Conservation (phyloP, 352 stramenopile genomes). For the Phytophthora fragariaefolia region DNA sequence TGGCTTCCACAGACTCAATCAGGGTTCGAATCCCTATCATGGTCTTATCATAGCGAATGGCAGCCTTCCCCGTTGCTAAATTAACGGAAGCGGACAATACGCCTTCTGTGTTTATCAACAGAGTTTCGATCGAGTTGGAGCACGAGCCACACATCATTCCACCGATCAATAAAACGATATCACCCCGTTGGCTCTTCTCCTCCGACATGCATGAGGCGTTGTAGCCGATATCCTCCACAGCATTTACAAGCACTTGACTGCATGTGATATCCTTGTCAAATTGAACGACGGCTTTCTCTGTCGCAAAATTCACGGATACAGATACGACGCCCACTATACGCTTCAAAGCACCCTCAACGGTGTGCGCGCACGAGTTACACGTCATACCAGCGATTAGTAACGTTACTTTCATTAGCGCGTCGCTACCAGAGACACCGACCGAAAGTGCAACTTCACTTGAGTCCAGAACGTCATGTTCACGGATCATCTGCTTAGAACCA, state of each 20-base stretch:
- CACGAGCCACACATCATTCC: constrained; percentile 93
- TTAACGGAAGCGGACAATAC: constrained; percentile 78
- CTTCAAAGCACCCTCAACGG: constrained; percentile 79
- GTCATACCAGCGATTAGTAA: constrained; percentile 89
- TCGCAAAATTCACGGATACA: constrained; percentile 79
- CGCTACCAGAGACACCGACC: constrained; percentile 48
- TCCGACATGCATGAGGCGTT: constrained; percentile 56
- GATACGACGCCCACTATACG: constrained; percentile 63
- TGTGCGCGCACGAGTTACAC: constrained; percentile 88
- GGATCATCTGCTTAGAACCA: neutral
- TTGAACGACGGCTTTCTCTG: constrained; percentile 71
- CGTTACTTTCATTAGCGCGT: constrained; percentile 54
- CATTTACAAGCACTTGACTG: constrained; percentile 79
- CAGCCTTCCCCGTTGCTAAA: constrained; percentile 84
- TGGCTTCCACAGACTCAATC: constrained; percentile 81
- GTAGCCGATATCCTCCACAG: constrained; percentile 58
- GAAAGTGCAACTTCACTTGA: constrained; percentile 48
- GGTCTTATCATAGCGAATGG: constrained; percentile 67
- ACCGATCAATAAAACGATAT: constrained; percentile 63
- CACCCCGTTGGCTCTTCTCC: constrained; percentile 54
- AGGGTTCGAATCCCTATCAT: constrained; percentile 72
- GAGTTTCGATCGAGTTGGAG: constrained; percentile 81
- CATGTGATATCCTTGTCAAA: constrained; percentile 69
- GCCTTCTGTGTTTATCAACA: constrained; percentile 64
- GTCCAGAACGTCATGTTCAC: neutral